Base-by-base conservation (phyloP, 352 stramenopile genomes). In the Phytophthora pluvialis region DNA sequence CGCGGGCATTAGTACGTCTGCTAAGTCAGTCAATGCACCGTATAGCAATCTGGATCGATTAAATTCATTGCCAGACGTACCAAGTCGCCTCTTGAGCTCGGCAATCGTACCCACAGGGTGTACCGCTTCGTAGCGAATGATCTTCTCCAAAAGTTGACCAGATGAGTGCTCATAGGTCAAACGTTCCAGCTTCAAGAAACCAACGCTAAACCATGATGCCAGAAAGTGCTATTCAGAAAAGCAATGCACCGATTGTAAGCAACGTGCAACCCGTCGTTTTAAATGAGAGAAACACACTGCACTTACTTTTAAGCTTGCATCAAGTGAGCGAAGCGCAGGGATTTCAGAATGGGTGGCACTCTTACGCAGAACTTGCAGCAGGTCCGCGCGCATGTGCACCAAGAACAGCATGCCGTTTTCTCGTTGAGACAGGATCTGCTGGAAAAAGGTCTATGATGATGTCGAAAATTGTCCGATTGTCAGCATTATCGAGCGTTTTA, bases 51-150 rank as follows among this genome's bases (percentile, higher is more conserved):
- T 42, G 44, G 18, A 35, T 18, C 4, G 21, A 21, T 5, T 15
- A 32, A 55, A 55, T 16, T 40, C 9, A 15, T 11, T 40, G 32
- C 16, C 16, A 36, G 13, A 36, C 59, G 59, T 78, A 72, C 91
- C 93, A 3, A 98, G 81, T 40, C 96, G 82, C 16, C 80, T 84
- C 62, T 97, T 95, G 47, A 99, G 86, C 72, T 99, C 95, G 33
- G 93, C 86, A 57, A 98, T 93, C 21, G 89, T 97, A 31, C 86
- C 86, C 8, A 99, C 80, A 15, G 95, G 94, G 65, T 99, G 96
- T 1, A 99, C 96, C 5, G 91, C 91, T 64, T 99, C 96, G 67
- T 98, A 98, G 11, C 84, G 88, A 64, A 97, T 97, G 64, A 99
- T 98, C 67, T 97, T 97, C 73, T 99, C 96, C 48, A 99, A 86